Evolutionary conservation across 352 stramenopile genomes (phyloP), one percentile per base, ranked within the genome.

Genomic region (Pythium sukuiense): DNA sequence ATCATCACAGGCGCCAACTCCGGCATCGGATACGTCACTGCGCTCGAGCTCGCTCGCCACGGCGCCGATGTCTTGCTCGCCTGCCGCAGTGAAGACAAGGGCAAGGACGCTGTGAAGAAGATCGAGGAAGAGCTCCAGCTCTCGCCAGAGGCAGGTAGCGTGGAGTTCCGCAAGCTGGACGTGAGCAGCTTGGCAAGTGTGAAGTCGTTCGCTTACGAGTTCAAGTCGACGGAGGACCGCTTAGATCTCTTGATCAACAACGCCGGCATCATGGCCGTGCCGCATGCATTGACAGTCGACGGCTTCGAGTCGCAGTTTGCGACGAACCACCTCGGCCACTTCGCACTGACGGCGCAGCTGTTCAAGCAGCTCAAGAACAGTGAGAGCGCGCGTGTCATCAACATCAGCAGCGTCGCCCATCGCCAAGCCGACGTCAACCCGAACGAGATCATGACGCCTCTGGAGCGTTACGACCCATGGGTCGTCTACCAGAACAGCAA

Each of bases 11-110:
- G n/a, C n/a, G n/a, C n/a, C n/a, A n/a, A n/a, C n/a, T n/a, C n/a
- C n/a, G 85, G 86, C 16, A 74, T 97, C 48, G 89, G 89, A 3
- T 89, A 84, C 53, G 73, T 80, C 59, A 92, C 84, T 9, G 33
- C 33, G 11, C 33, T 39, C 33, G 33, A 39, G 33, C 33, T 39
- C 33, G 11, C 33, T 39, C 33, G 33, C 6, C 33, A 11, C 33
- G 11, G 11, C 11, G 6, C 33, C 54, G 64, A 63, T 35, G 11
- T 39, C 33, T 6, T 39, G 33, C 33, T 39, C 33, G 33, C 33
- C 6, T 39, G 33, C 11, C 6, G 33, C 6, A 39, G 33, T 6
- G 11, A 39, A 11, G 33, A 39, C 33, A 39, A 39, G 33, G 6
- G 6, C 33, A 39, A 39, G 6, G 33, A 11, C 33, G 11, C 6